A percentile compares a stretch with the other conserved stretches of the same genome.
These are phyloP conservation scores for Lasiosphaeris hirsuta DNA, from an alignment of 495 filamentous ascomycete species.

Conservation along the genomic window DNA sequence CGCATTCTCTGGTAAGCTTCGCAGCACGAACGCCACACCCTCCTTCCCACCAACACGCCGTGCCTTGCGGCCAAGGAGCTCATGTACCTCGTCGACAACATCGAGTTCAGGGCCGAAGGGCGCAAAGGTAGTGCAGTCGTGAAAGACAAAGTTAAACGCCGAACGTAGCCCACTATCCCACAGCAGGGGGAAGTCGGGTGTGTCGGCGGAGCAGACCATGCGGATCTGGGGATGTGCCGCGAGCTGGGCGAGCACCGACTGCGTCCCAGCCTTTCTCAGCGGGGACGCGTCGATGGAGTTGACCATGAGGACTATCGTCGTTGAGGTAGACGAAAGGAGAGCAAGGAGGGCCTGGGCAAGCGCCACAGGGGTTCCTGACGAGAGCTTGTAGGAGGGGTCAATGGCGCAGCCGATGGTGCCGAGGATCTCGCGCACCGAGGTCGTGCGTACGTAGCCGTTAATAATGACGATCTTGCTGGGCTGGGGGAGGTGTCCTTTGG, in stretches of 20 bases:
- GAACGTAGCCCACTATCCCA: constrained; percentile 83
- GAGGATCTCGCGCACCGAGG: constrained; percentile 77
- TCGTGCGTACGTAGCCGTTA: constrained; percentile 79
- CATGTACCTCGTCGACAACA: constrained; percentile 82
- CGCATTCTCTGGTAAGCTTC: constrained; percentile 87
- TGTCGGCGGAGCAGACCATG: constrained; percentile 78
- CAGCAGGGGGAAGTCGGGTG: constrained; percentile 78
- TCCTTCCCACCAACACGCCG: constrained; percentile 82
- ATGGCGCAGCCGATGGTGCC: constrained; percentile 66
- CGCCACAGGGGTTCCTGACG: constrained; percentile 42
- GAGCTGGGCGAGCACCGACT: constrained; percentile 71
- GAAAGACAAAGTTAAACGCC: constrained; percentile 81
- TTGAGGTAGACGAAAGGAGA: constrained; percentile 35
- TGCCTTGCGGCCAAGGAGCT: constrained; percentile 80
- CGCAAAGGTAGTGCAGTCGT: constrained; percentile 88
- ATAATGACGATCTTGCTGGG: constrained; percentile 70
- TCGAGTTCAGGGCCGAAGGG: constrained; percentile 71
- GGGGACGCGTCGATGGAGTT: constrained; percentile 80
- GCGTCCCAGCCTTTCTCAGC: constrained; percentile 66
- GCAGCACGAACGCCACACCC: constrained; percentile 86
- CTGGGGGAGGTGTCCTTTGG: constrained; percentile 29
- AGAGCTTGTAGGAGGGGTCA: constrained; percentile 46
- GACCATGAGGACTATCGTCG: constrained; percentile 64
- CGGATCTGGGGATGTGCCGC: constrained; percentile 69
- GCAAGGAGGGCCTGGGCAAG: constrained; percentile 58